Conservation (phyloP, 305 asterid species). For the Fraxinus nigra region DNA sequence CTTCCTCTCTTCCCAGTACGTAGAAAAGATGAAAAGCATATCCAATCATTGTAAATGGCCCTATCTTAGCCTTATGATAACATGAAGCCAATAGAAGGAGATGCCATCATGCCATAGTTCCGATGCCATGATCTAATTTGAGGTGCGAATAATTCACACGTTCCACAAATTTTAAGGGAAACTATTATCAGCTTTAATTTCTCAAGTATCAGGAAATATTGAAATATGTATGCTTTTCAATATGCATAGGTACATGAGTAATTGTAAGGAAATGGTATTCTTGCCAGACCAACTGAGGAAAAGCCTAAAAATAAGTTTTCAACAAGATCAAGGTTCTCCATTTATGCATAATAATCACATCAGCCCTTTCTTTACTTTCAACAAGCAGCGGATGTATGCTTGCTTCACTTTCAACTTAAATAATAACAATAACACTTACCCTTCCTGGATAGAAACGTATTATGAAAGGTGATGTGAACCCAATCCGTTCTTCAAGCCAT, state of each 20-base stretch:
- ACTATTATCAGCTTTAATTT: neutral
- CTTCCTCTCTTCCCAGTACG: neutral
- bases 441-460: slow-evolving; percentile 86
- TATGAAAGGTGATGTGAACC: slow-evolving; percentile 46
- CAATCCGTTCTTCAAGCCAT: slow-evolving; percentile 89
- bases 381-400: neutral
- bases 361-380: neutral
- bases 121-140: neutral
- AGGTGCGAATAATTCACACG: neutral
- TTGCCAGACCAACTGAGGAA: neutral
- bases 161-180: neutral
- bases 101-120: neutral
- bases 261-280: neutral
- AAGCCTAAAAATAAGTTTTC: neutral
- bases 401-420: neutral
- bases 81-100: neutral
- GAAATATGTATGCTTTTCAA: neutral
- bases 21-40: neutral
- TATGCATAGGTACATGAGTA: neutral
- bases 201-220: neutral
- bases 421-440: slow-evolving; percentile 43
- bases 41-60: neutral
- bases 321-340: neutral
- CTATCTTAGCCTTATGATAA: neutral
- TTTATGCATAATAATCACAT: neutral